Evolutionary conservation across 495 filamentous ascomycete genomes (phyloP), one percentile per base, ranked within the genome.

Genomic region (Daldinia grandis): DNA sequence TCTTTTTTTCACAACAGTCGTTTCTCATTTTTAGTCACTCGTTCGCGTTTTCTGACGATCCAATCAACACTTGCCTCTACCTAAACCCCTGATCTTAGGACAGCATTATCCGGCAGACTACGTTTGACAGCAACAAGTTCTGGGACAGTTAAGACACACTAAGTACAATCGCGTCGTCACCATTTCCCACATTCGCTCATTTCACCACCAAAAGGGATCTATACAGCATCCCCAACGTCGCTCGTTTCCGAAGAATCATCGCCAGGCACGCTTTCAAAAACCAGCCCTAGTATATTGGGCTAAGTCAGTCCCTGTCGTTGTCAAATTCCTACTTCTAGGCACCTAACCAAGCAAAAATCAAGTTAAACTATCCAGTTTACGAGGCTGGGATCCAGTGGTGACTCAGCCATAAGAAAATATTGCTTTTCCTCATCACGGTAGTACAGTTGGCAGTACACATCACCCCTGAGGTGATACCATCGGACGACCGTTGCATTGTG

Each of bases 51-150:
- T 50, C 37, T 17, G 27, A 51, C 55, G 54, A 62, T 59, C 67
- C 66, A 73, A 69, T 73, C 70, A 74, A 62, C 25, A 61, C 58
- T 61, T 63, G 58, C 64, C 65, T 42, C 50, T 49, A 51, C 40
- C 50, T 49, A 51, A 51, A 35, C 74, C 70, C 72, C 72, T 75
- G 74, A 76, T 76, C 74, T 66, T 69, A 76, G 69, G 69, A 72
- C 56, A 74, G 71, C 70, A 73, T 73, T 69, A 66, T 70, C 58
- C 70, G 69, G 70, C 75, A 62, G 67, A 64, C 62, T 68, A 76
- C 64, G 69, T 72, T 66, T 74, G 63, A 74, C 71, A 64, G n/a
- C 58, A 70, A 57, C 53, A 66, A 60, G 24, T 49, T 67, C 66
- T 57, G 66, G 71, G 53, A 67, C 71, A 61, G 28, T 62, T 42